phyloP scores from a whole-genome alignment of 164 flowering plant species.

The Berberis vulgaris region DNA sequence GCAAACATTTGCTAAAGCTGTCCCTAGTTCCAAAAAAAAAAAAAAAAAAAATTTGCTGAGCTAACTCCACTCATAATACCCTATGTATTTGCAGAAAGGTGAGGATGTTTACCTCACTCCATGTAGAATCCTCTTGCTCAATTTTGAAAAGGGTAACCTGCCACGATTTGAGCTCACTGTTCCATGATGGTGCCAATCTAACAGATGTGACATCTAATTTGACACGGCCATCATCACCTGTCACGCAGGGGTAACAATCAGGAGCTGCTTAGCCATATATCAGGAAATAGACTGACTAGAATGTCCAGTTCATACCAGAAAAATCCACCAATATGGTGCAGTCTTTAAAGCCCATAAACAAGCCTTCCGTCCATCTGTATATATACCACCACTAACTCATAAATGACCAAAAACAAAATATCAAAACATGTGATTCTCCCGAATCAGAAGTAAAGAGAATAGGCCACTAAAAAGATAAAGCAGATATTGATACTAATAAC shows the following conservation, averaged over 20 bases:
- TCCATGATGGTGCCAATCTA: conserved; percentile 35
- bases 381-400: conserved; percentile 1
- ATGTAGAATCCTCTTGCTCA: conserved; percentile 2
- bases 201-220: conserved; percentile 18
- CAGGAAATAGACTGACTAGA: not conserved
- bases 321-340: conserved; percentile 18
- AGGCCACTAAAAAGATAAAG: not conserved
- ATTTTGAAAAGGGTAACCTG: conserved; percentile 21
- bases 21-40: too few species aligned
- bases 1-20: not conserved
- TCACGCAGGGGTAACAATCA: not conserved
- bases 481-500: not conserved
- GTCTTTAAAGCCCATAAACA: conserved; percentile 19
- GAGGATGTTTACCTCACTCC: conserved; percentile 1
- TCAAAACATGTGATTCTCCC: not conserved
- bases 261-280: not conserved
- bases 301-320: conserved; percentile 18
- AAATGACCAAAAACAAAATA: not conserved
- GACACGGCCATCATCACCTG: conserved; percentile 21
- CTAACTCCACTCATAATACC: too few species aligned
- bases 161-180: conserved; percentile 20
- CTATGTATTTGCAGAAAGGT: too few species aligned
- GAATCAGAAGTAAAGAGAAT: not conserved
- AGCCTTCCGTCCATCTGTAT: conserved; percentile 37
- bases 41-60: too few species aligned